phyloP scores from a whole-genome alignment of 768 basidiomycete genomes.

The Calocybe indica region DNA sequence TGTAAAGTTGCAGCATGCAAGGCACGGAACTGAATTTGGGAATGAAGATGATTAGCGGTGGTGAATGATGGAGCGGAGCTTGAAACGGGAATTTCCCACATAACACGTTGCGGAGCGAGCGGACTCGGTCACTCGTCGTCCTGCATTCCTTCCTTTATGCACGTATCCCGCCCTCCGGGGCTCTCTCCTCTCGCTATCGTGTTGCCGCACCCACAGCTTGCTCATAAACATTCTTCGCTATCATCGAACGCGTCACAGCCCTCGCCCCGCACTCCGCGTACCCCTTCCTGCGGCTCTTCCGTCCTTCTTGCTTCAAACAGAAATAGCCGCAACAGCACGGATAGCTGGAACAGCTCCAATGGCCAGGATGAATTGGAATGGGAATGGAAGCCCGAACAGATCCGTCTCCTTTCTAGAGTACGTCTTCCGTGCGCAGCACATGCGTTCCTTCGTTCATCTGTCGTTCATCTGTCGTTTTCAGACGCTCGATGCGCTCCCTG shows the following conservation, averaged over 20 bases:
- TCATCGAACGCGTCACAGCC: conserved; percentile 31
- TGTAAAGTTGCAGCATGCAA: too few species aligned
- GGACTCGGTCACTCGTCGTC: conserved; percentile 6
- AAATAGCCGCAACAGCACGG: conserved; percentile 62
- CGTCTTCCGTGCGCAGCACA: conserved; percentile 16
- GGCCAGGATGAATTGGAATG: conserved; percentile 57
- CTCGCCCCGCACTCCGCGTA: conserved; percentile 56
- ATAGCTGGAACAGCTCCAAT: conserved; percentile 84
- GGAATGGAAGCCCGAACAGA: conserved; percentile 74
- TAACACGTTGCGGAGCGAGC: background rate
- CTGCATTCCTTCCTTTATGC: conserved; percentile 33
- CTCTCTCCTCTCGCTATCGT: conserved; percentile 55
- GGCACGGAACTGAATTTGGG: too few species aligned
- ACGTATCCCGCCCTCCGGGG: conserved; percentile 44
- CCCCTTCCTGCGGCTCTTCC: conserved; percentile 47
- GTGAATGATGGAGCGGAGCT: background rate
- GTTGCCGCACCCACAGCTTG: conserved; percentile 53
- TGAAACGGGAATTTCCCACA: background rate
- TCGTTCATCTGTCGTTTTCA: conserved; percentile 19
- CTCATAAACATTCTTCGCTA: conserved; percentile 43
- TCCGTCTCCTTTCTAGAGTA: conserved; percentile 62
- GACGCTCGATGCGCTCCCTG: conserved; percentile 81
- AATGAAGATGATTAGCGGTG: too few species aligned
- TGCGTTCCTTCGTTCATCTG: conserved; percentile 7
- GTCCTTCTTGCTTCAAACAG: conserved; percentile 41